phyloP scores from a whole-genome alignment of 2,329 filamentous ascomycete genomes.

The Akanthomyces dipterigenus region DNA sequence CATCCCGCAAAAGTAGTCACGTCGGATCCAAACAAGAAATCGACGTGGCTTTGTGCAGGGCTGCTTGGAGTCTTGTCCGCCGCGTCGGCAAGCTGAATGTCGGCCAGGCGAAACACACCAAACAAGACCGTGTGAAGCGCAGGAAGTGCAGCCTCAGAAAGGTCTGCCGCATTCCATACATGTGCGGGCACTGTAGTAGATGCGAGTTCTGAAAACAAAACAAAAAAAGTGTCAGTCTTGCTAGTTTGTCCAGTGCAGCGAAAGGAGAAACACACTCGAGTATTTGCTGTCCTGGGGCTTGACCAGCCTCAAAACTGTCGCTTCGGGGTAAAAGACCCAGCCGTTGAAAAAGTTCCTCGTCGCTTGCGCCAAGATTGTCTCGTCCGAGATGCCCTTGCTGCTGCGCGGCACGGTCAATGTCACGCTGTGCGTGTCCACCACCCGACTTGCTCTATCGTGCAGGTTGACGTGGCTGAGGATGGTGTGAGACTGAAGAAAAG shows the following conservation, averaged over 20 bases:
- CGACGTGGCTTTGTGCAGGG: conserved; percentile 20
- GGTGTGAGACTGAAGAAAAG: neutral
- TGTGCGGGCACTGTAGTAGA: conserved; percentile 2
- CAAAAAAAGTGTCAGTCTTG: neutral
- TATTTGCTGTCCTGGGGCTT: neutral
- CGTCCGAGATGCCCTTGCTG: conserved; percentile 17
- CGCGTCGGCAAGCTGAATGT: conserved; percentile 11
- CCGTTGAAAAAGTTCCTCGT: conserved; percentile 25
- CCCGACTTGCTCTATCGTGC: conserved; percentile 12
- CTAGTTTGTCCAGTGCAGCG: no score
- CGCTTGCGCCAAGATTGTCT: conserved; percentile 23
- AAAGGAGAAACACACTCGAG: neutral
- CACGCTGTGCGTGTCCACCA: conserved; percentile 20
- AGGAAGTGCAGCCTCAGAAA: conserved; percentile 16
- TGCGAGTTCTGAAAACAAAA: neutral
- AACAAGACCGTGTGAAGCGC: conserved; percentile 19
- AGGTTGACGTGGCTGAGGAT: conserved; percentile 21
- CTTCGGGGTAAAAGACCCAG: conserved; percentile 22
- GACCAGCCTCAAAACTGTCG: conserved; percentile 8
- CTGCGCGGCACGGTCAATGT: conserved; percentile 16
- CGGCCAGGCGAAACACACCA: conserved; percentile 22
- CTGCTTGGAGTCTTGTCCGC: neutral
- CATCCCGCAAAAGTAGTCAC: conserved; percentile 20
- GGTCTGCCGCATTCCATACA: conserved; percentile 17
- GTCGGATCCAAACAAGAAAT: conserved; percentile 24